Base-by-base conservation (phyloP, 208 protist genomes). In the Trypanosoma congolense region DNA sequence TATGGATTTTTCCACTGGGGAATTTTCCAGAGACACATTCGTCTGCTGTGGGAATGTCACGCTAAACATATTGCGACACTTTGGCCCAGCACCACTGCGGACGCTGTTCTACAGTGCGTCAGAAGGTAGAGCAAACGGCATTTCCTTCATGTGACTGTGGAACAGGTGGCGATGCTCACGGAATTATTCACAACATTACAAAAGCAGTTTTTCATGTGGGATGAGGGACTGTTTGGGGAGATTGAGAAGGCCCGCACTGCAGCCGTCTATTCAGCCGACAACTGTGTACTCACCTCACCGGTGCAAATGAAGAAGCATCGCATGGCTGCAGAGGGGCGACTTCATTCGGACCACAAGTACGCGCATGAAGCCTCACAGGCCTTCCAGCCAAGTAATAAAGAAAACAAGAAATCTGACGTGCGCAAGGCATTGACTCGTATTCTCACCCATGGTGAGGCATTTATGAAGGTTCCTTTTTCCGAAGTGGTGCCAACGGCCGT, bases 61-160 rank as follows among this genome's bases (percentile, higher is more conserved):
- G 22, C 49, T 90, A 18, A 62, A 74, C 9, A 38, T 88, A 2
- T 47, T 82, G 16, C 72, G 75, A 44, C 83, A 92, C 71, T 88
- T 83, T 74, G 87, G 87, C 0, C 77, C 70, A 3, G 79, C 88
- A 74, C 83, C 83, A 31, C 50, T 80, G 30, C 75, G 78, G 24
- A 71, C 76, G 1, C 78, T 78, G 50, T 75, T 94, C 19, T 77
- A 94, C 65, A 70, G 85, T 43, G 48, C 75, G 9, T 64, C 83
- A 40, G 81, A 91, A 24, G 49, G 81, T 2, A 58, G 65, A 50
- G 63, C 86, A 30, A 65, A 67, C 41, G 80, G 75, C 1, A 69
- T 87, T 22, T 63, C 65, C 12, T 77, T 88, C 47, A 87, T 44
- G 33, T 86, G 16, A 66, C 59, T 24, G 50, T 84, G 24, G 69